Evolutionary conservation across 2,329 filamentous ascomycete species (phyloP), one percentile per base, ranked within the genome.

Genomic region (Pseudocercospora cruenta): DNA sequence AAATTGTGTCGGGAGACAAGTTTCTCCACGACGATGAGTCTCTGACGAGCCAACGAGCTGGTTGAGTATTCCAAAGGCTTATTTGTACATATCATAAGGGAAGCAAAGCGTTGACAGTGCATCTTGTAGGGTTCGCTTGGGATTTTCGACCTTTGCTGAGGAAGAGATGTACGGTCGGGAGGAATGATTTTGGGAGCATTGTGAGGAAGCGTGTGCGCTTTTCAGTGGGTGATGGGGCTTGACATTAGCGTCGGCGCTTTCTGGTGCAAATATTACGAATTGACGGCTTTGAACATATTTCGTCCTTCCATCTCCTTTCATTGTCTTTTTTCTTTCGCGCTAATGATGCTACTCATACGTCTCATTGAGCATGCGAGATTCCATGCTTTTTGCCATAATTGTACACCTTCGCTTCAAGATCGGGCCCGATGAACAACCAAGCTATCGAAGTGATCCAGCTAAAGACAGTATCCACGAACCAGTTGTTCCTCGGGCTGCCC

Each of bases 311-410:
- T 8, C 16, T 5, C 26, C 6, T 9, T 53, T 26, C 21, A 19
- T 26, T 14, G 47, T 53, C 24, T 19, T 14, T 24, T 22, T 24
- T 22, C 2, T 24, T 24, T 12, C 6, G 36, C 36, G n/a, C 14
- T 39, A 14, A 39, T 14, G 36, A 39, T 6, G 36, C 36, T 43
- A 1, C 14, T 4, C 16, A 1, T 1, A 43, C 2, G 6, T 43
- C 3, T 43, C 39, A 43, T 16, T 19, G 94, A 94, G 12, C 33
- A 3, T 53, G 47, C 21, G 55, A 36, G 19, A 63, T 22, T 6
- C 85, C 86, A 66, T 87, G 80, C 75, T 84, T 82, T 76, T 83
- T 84, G 3, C 86, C 87, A 81, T 84, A 88, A 28, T 82, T 80
- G 77, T 82, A 85, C 14, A 86, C 84, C 74, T 86, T 87, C 26